A percentile compares a stretch with the other conserved stretches of the same genome.
These are phyloP conservation scores for Albugo laibachii DNA, from an alignment of 352 stramenopile genomes.

Conservation along the genomic window DNA sequence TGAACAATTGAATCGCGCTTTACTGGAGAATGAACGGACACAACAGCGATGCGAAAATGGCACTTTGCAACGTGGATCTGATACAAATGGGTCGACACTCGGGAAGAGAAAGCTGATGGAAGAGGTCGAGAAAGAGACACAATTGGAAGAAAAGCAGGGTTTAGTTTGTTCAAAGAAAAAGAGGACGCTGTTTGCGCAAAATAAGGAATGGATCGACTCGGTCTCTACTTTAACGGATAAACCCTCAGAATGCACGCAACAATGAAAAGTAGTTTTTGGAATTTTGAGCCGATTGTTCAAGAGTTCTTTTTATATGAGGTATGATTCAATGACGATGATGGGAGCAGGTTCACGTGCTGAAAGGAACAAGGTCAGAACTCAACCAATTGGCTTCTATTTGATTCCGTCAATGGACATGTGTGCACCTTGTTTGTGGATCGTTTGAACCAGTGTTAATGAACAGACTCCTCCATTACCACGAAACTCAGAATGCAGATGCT, in stretches of 20 bases:
- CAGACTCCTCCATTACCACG: too few species aligned
- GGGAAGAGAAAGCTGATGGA: not conserved
- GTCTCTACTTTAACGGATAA: slow-evolving; percentile 4
- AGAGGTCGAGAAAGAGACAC: not conserved
- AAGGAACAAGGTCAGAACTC: too few species aligned
- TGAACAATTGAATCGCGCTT: slow-evolving; percentile 29
- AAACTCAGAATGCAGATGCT: too few species aligned
- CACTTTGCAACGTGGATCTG: not conserved
- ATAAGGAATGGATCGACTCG: slow-evolving; percentile 10
- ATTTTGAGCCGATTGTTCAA: not conserved
- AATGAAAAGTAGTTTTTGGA: slow-evolving; percentile 9
- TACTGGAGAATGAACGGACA: slow-evolving; percentile 19
- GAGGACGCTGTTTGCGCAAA: slow-evolving; percentile 13
- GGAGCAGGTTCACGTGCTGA: too few species aligned
- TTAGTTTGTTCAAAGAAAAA: slow-evolving; percentile 5
- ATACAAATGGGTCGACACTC: not conserved
- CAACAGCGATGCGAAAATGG: not conserved
- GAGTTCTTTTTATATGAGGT: too few species aligned
- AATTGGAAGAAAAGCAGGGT: not conserved
- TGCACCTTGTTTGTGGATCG: too few species aligned
- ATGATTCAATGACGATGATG: too few species aligned
- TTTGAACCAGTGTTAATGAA: too few species aligned
- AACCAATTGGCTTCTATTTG: too few species aligned
- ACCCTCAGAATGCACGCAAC: slow-evolving; percentile 22
- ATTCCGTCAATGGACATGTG: too few species aligned